Percentiles rank a stretch among this genome's conserved stretches.
Evolutionary conservation across 2,329 filamentous ascomycete genomes (phyloP).

Genomic region (Grosmannia huntii): DNA sequence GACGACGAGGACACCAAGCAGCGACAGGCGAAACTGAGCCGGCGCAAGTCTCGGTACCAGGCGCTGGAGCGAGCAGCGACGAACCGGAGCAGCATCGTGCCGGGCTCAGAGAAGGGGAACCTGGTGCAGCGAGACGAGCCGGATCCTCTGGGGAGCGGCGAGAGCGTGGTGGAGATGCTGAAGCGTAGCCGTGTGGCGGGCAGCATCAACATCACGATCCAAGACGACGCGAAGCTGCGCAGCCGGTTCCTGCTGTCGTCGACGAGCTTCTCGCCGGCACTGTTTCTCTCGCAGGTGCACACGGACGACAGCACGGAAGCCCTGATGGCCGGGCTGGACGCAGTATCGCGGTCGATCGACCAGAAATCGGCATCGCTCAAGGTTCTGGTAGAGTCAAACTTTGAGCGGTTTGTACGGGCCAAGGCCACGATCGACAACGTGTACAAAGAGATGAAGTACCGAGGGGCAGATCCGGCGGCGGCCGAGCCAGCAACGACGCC

Average conservation of each 20-base stretch:
- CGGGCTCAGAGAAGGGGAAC: conserved; percentile 50
- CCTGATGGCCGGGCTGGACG: conserved; percentile 69
- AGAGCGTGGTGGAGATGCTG: conserved; percentile 74
- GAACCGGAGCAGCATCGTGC: conserved; percentile 51
- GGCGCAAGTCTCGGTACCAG: conserved; percentile 69
- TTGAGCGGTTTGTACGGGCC: conserved; percentile 92
- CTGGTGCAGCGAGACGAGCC: conserved; percentile 83
- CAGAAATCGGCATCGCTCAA: conserved; percentile 96
- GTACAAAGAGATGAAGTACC: conserved; percentile 91
- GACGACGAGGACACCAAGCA: conserved; percentile 48
- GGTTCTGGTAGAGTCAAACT: conserved; percentile 92
- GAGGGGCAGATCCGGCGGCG: conserved; percentile 39
- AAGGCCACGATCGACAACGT: conserved; percentile 98
- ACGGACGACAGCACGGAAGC: conserved; percentile 71
- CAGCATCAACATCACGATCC: conserved; percentile 31
- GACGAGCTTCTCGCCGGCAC: conserved; percentile 81
- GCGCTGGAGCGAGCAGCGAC: conserved; percentile 67
- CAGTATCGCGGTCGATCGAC: conserved; percentile 83
- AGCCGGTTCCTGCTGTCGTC: conserved; percentile 94
- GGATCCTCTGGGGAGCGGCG: conserved; percentile 77
- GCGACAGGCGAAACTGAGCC: conserved; percentile 35
- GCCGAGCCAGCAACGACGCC: conserved; percentile 15
- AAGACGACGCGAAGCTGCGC: conserved; percentile 69
- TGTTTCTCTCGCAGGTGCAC: conserved; percentile 90
- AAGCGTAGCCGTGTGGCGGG: conserved; percentile 58